A percentile compares a stretch with the other conserved stretches of the same genome.
These are phyloP conservation scores for Cotoneaster glaucophyllus DNA, from an alignment of 306 rosid species.

Conservation along the genomic window DNA sequence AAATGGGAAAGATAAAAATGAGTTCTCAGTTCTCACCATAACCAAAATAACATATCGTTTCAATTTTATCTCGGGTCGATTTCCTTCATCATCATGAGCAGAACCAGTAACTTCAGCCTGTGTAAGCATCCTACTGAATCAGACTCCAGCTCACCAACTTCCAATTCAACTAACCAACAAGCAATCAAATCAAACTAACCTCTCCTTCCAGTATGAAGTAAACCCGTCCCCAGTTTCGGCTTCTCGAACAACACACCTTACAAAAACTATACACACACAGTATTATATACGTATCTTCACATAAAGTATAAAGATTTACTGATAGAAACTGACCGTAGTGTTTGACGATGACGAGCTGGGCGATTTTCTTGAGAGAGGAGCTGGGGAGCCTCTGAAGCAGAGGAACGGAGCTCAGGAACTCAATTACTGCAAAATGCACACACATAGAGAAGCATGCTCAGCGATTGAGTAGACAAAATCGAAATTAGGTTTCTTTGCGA, in stretches of 20 bases:
- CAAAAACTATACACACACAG: background rate
- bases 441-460: background rate
- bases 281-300: background rate
- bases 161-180: background rate
- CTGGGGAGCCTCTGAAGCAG: slow-evolving; percentile 76
- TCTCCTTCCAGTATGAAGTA: slow-evolving; percentile 92
- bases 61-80: slow-evolving; percentile 58
- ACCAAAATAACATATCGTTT: slow-evolving; percentile 80
- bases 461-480: background rate
- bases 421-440: slow-evolving; percentile 50
- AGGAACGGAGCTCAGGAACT: slow-evolving; percentile 75
- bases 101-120: slow-evolving; percentile 81
- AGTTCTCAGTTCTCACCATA: slow-evolving; percentile 37
- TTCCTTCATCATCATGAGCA: slow-evolving; percentile 41
- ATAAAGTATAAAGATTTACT: background rate
- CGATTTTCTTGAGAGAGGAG: slow-evolving; percentile 56
- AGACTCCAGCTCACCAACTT: background rate
- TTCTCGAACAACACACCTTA: slow-evolving; percentile 50
- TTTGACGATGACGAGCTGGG: slow-evolving; percentile 48
- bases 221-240: slow-evolving; percentile 73
- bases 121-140: slow-evolving; percentile 7
- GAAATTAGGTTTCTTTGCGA: background rate
- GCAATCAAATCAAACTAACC: slow-evolving; percentile 32
- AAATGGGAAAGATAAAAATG: background rate
- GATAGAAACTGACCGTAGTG: slow-evolving; percentile 37